Base-by-base conservation (phyloP, 2,329 filamentous ascomycete genomes). In the Talaromyces sp. region DNA sequence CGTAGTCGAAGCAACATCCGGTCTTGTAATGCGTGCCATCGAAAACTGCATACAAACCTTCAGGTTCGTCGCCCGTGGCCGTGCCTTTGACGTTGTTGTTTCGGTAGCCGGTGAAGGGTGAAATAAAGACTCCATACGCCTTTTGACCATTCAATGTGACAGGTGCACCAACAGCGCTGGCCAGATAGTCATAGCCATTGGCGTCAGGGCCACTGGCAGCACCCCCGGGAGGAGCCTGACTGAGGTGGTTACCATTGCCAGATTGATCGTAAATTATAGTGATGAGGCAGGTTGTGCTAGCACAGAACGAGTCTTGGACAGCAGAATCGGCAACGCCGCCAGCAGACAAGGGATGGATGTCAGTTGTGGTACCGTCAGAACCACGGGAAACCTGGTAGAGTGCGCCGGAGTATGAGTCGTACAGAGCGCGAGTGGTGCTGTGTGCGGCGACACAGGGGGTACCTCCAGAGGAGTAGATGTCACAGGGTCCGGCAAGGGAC, bases 401-500 rank as follows among this genome's bases (percentile, higher is more conserved):
- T 8, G 56, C 37, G n/a, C 56, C 48, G 9, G 56, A 46, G 41
- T 45, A 58, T 13, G 17, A 35, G 41, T 58, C 56, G 35, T 58
- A 58, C 33, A 58, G 31, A 8, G 56, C 56, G 19, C 56, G 56
- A 19, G 56, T 58, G 7, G 56, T 58, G 37, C 56, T 58, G 56
- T 58, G 56, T 19, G 56, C 56, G 22, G 56, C 56, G 31, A 58
- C 48, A 46, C 56, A 58, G n/a, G 56, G 56, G 7, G 56, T 58
- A 45, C 35, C 37, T 10, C 56, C 56, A 31, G 56, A 58, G 5
- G 56, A 33, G 41, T 58, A 58, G 21, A 58, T 58, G 28, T 58
- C 56, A 52, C 56, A 58, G 11, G 56, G 56, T 22, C 37, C 56
- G n/a, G 56, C 56, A 31, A 53, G 48, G 25, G 56, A 58, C 9